Conservation (phyloP, 495 filamentous ascomycete genomes). For the Xylaria longipes region DNA sequence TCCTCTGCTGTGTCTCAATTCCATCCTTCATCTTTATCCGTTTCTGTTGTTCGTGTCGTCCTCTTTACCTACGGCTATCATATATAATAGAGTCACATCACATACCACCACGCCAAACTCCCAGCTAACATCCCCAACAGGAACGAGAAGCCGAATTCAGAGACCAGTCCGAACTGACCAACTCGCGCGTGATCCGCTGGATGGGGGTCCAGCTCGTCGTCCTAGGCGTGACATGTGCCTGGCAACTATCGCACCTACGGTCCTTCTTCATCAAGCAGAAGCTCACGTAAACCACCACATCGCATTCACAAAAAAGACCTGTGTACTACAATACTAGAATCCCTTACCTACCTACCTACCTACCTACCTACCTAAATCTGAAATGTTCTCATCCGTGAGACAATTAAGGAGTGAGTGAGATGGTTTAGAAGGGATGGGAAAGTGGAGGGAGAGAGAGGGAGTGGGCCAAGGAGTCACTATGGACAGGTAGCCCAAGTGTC, state of each 20-base stretch:
- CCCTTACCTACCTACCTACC: background rate
- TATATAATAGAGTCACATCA: background rate
- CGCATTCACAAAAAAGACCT: background rate
- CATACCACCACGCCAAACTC: constrained; percentile 15
- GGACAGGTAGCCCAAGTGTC: background rate
- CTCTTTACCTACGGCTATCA: background rate
- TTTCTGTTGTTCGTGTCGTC: background rate
- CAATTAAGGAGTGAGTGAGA: background rate
- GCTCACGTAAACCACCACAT: constrained; percentile 66
- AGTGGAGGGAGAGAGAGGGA: background rate
- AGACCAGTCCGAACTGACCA: constrained; percentile 94
- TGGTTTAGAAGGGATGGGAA: background rate
- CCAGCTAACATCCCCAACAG: constrained; percentile 49
- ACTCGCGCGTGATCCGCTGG: constrained; percentile 92
- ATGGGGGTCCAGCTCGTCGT: constrained; percentile 87
- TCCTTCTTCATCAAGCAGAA: constrained; percentile 99
- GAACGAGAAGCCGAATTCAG: constrained; percentile 98
- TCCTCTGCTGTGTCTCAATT: background rate
- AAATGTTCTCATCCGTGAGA: background rate
- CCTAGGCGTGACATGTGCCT: constrained; percentile 90
- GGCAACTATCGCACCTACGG: constrained; percentile 93
- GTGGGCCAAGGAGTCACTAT: background rate
- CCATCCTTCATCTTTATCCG: background rate
- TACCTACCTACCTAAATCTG: background rate
- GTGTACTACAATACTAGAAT: background rate